Evolutionary conservation across 2,329 filamentous ascomycete species (phyloP).

Genomic region (Scortechinia acanthostroma): DNA sequence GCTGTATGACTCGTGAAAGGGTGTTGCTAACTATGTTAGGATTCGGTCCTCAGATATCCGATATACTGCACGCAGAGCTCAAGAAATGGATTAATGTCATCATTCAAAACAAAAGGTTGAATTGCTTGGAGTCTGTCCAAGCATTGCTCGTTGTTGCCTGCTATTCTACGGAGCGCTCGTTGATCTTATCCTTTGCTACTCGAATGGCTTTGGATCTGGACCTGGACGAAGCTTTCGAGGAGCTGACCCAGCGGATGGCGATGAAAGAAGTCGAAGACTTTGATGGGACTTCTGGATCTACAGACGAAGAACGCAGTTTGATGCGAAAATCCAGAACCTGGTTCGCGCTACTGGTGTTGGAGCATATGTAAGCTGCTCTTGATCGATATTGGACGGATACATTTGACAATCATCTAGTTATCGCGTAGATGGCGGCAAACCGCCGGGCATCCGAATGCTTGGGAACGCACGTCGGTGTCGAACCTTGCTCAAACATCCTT

Average conservation of each 20-base stretch:
- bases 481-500: constrained; percentile 29
- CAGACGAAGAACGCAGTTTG: constrained; percentile 16
- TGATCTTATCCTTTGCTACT: constrained; percentile 38
- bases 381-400: no score
- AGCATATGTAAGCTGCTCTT: constrained; percentile 35
- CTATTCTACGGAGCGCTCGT: constrained; percentile 40
- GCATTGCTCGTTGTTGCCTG: constrained; percentile 40
- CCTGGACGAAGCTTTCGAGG: constrained; percentile 31
- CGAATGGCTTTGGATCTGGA: constrained; percentile 39
- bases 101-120: constrained; percentile 8
- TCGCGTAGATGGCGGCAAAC: constrained; percentile 32
- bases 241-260: constrained; percentile 13
- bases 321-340: constrained; percentile 36
- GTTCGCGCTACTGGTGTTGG: constrained; percentile 41
- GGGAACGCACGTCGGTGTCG: constrained; percentile 31
- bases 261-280: constrained; percentile 8
- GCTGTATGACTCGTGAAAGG: constrained; percentile 21
- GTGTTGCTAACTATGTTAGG: no score
- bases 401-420: constrained; percentile 19
- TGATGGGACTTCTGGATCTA: constrained; percentile 5
- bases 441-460: constrained; percentile 22
- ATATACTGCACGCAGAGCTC: constrained; percentile 31
- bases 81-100: constrained; percentile 32
- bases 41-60: constrained; percentile 25
- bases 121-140: constrained; percentile 38